phyloP scores from a whole-genome alignment of 192 early-diverging fungal genomes.

The Linnemannia zychae region DNA sequence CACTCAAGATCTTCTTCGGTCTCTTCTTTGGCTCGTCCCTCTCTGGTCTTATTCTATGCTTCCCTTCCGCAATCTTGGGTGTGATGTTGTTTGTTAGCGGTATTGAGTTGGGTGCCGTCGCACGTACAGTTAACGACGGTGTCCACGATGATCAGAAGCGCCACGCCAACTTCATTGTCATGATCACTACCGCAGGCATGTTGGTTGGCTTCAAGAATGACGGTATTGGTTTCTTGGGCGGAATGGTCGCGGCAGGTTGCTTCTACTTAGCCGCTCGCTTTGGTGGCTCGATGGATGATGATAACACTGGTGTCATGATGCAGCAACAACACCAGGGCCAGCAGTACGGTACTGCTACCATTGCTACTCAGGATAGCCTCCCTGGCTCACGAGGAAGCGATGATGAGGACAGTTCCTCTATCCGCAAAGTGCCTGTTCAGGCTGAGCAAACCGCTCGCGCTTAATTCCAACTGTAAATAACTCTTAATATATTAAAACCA shows the following conservation, averaged over 20 bases:
- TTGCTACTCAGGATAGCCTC: neutral
- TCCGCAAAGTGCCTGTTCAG: constrained; percentile 17
- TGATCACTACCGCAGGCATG: constrained; percentile 77
- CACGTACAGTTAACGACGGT: constrained; percentile 67
- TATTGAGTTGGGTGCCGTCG: constrained; percentile 76
- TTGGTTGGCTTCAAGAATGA: constrained; percentile 86
- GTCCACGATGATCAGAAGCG: constrained; percentile 57
- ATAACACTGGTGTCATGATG: constrained; percentile 32
- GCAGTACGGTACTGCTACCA: neutral
- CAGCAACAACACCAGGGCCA: constrained; percentile 1
- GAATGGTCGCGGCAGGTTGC: constrained; percentile 57
- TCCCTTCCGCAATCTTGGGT: constrained; percentile 85
- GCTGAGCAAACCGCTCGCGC: constrained; percentile 5
- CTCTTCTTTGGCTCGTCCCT: constrained; percentile 89
- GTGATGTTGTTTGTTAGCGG: constrained; percentile 91
- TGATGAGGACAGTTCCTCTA: constrained; percentile 12
- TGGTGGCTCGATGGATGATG: constrained; percentile 29
- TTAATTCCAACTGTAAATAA: constrained; percentile 6
- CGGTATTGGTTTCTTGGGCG: constrained; percentile 84
- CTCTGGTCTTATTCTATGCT: constrained; percentile 74
- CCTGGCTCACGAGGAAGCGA: neutral
- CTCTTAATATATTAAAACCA: neutral
- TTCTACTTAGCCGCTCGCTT: constrained; percentile 24
- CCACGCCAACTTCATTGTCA: constrained; percentile 74
- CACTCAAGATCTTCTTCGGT: constrained; percentile 81